Evolutionary conservation across 768 basidiomycete species (phyloP), one percentile per base, ranked within the genome.

Genomic region (Suillus weaverae): DNA sequence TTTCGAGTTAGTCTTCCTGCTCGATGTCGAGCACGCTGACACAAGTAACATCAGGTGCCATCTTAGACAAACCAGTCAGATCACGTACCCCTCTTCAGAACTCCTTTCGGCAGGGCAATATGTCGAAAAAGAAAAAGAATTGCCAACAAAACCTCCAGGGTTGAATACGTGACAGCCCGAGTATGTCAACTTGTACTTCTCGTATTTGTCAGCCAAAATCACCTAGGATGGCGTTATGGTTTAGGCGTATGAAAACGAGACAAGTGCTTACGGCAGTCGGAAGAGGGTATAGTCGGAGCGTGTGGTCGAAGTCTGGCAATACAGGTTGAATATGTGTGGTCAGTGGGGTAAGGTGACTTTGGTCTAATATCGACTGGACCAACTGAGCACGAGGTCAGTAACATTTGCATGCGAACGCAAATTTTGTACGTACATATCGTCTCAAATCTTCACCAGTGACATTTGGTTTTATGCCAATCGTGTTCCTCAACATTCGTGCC

Each of bases 101-200:
- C 92, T 89, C 48, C 86, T 78, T 65, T 89, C 90, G 2, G 92
- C 86, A 14, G 96, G 96, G 64, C 89, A 92, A 70, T 96, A 99
- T 3, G 94, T 92, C 13, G 91, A 94, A 81, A 98, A 99, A 6
- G 86, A 84, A 69, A 94, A 91, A 6, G 89, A 84, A 57, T 86
- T 90, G 5, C 92, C 88, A 16, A 95, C 82, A 73, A 99, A 98
- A 59, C 90, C 89, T 22, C 97, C 96, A 0, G 97, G 97, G 74
- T 99, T 99, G 83, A 99, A 95, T 33, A 99, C 97, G 77, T 99
- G 97, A 71, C 97, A 99, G 13, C 95, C 95, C 64, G 96, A 95
- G 75, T 99, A 99, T 1, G 96, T 99, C 68, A 97, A 83, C 71
- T 97, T 94, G 75, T 94, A 99, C 55, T 91, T 87, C 74, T 97